phyloP scores from a whole-genome alignment of 148 eudicot species.

The Tetragonia tetragonoides region DNA sequence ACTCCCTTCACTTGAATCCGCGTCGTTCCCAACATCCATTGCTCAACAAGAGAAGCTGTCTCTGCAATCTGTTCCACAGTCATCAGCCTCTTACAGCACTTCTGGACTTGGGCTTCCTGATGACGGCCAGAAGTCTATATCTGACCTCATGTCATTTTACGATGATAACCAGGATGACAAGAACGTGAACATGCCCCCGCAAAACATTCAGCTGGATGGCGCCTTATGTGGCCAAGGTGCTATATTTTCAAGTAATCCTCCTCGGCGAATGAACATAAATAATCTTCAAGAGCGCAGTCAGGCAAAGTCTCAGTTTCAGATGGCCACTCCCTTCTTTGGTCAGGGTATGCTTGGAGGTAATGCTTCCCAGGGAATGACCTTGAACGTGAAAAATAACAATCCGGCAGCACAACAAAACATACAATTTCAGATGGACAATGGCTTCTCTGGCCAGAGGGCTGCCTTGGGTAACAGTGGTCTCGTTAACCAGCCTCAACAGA shows the following conservation, averaged over 20 bases:
- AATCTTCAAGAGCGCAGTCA: conserved; percentile 12
- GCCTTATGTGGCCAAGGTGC: conserved; percentile 19
- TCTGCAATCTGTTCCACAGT: conserved; percentile 26
- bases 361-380: conserved; percentile 16
- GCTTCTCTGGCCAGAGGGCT: background rate
- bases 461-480: background rate
- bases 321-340: conserved; percentile 18
- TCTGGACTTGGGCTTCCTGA: conserved; percentile 42
- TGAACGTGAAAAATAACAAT: conserved; percentile 6
- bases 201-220: conserved; percentile 16
- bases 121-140: conserved; percentile 42
- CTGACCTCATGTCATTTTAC: conserved; percentile 39
- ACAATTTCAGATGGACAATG: conserved; percentile 24
- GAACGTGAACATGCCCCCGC: conserved; percentile 21
- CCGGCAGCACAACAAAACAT: conserved; percentile 16
- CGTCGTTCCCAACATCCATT: conserved; percentile 25
- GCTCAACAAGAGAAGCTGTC: conserved; percentile 30
- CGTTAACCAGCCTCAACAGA: conserved; percentile 7
- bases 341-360: conserved; percentile 14
- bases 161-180: conserved; percentile 25
- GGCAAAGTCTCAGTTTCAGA: conserved; percentile 24
- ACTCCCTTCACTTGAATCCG: conserved; percentile 15
- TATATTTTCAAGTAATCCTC: conserved; percentile 20
- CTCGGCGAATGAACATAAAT: conserved; percentile 24
- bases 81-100: conserved; percentile 23